These are phyloP conservation scores for Yarrowia sp. DNA, from an alignment of 805 yeast species.

Conservation along the genomic window DNA sequence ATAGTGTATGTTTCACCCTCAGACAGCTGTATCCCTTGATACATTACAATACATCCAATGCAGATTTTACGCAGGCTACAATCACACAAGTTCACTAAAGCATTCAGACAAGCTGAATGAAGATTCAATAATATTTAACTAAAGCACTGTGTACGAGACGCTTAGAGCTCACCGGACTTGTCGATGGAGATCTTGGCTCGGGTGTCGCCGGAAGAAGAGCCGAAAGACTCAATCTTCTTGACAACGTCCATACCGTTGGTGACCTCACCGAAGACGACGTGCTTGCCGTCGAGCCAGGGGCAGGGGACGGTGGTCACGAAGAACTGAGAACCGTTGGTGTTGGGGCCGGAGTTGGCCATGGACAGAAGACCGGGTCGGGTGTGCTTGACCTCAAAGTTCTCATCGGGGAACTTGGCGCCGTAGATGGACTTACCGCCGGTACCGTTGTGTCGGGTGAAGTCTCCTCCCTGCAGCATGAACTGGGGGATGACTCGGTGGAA, in stretches of 20 bases:
- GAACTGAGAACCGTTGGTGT: constrained; percentile 97
- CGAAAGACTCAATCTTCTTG: constrained; percentile 77
- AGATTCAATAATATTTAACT: neutral
- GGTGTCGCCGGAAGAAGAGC: constrained; percentile 69
- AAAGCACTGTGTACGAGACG: neutral
- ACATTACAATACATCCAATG: neutral
- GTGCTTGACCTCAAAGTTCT: constrained; percentile 71
- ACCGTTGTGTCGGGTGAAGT: constrained; percentile 82
- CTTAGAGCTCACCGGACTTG: constrained; percentile 54
- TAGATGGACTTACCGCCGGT: constrained; percentile 87
- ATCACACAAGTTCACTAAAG: too few species aligned
- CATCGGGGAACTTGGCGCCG: constrained; percentile 75
- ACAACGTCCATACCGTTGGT: constrained; percentile 80
- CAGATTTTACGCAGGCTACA: neutral
- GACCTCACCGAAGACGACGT: constrained; percentile 94
- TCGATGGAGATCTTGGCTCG: constrained; percentile 62
- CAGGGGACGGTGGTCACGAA: constrained; percentile 87
- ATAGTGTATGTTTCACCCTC: neutral
- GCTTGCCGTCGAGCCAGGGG: constrained; percentile 91
- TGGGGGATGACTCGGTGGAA: constrained; percentile 98
- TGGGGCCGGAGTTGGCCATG: constrained; percentile 98
- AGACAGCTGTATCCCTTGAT: neutral
- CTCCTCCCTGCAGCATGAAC: constrained; percentile 97
- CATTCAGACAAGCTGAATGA: too few species aligned
- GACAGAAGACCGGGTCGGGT: constrained; percentile 78